phyloP scores from a whole-genome alignment of 306 rosid genomes.

The Herpetospermum pedunculosum region DNA sequence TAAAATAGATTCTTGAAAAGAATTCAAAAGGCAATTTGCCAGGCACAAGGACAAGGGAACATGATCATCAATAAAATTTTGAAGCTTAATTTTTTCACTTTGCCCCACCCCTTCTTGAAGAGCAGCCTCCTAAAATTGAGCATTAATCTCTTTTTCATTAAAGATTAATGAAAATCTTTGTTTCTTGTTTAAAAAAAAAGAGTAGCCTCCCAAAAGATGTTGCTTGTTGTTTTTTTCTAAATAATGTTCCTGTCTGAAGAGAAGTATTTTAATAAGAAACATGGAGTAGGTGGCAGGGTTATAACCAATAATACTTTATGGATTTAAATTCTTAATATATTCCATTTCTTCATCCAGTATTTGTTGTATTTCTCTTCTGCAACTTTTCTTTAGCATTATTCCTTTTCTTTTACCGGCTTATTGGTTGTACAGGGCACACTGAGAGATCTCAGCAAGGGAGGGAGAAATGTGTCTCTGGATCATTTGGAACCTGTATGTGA shows the following conservation, averaged over 20 bases:
- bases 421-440: slow-evolving; percentile 72
- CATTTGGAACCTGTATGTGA: slow-evolving; percentile 58
- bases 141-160: too few species aligned
- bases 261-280: not conserved
- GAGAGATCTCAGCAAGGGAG: slow-evolving; percentile 94
- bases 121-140: not conserved
- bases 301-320: not conserved
- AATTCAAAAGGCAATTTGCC: not conserved
- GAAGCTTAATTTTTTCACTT: not conserved
- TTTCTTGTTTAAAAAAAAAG: not conserved
- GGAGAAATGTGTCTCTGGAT: slow-evolving; percentile 49
- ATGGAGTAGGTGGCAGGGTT: not conserved
- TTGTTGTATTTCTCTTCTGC: not conserved
- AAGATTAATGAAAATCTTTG: too few species aligned
- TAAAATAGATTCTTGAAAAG: not conserved
- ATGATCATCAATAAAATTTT: not conserved
- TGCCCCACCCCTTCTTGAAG: not conserved
- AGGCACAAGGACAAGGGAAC: not conserved
- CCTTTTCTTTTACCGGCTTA: slow-evolving; percentile 17
- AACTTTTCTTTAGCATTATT: slow-evolving; percentile 2
- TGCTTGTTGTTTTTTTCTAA: not conserved
- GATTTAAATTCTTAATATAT: not conserved
- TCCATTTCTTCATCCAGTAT: not conserved
- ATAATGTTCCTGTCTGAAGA: not conserved
- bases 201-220: not conserved